Conservation (phyloP, 148 eudicot genomes). For the Beta vulgaris region DNA sequence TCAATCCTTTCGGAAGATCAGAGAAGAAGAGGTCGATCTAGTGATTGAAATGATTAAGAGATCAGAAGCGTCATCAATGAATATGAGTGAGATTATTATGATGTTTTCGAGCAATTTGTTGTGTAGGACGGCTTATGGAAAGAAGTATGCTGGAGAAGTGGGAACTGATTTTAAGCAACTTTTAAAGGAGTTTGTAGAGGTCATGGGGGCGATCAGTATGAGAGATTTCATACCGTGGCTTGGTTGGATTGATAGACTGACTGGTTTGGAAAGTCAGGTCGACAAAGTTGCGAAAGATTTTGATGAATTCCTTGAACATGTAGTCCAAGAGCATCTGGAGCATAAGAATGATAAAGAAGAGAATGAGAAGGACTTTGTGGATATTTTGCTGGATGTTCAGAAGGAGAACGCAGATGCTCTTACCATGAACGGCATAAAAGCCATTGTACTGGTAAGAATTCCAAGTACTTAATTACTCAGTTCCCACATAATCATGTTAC, state of each 20-base stretch:
- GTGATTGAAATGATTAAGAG: constrained; percentile 38
- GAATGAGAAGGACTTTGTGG: constrained; percentile 35
- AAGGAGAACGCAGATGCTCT: constrained; percentile 23
- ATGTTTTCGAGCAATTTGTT: constrained; percentile 33
- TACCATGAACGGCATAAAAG: constrained; percentile 33
- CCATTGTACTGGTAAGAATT: constrained; percentile 27
- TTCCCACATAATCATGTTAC: background rate
- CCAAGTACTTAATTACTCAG: background rate
- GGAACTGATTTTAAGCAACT: constrained; percentile 16
- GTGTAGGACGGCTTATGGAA: constrained; percentile 42
- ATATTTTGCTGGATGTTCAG: constrained; percentile 33
- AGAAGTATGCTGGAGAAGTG: constrained; percentile 27
- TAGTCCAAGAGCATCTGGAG: constrained; percentile 30
- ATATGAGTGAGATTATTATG: constrained; percentile 40
- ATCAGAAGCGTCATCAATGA: constrained; percentile 15
- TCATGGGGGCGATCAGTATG: constrained; percentile 1
- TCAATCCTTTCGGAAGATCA: constrained; percentile 35
- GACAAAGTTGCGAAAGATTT: constrained; percentile 29
- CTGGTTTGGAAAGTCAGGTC: constrained; percentile 26
- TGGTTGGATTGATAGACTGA: constrained; percentile 30
- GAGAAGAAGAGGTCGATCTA: constrained; percentile 43
- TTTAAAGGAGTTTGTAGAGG: constrained; percentile 6
- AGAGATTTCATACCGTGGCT: constrained; percentile 42
- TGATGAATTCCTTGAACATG: constrained; percentile 33
- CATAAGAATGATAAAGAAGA: background rate